Evolutionary conservation across 1,139 yeast species (phyloP), one percentile per base, ranked within the genome.

Genomic region (Scheffersomyces quercinus): DNA sequence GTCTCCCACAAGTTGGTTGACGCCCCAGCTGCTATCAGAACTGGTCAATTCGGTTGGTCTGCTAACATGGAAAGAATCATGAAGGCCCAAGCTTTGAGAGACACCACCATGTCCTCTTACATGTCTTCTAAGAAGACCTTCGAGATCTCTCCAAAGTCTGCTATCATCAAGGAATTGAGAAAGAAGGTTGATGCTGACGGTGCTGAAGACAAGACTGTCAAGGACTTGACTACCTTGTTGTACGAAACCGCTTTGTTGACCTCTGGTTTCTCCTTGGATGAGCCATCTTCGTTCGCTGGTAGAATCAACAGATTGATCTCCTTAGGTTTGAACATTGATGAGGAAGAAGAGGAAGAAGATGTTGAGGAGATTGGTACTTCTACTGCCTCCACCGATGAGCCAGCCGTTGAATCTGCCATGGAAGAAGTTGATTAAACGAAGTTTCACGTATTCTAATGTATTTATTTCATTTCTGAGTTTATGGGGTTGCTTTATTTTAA

Each of bases 61-160:
- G 99, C 99, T 64, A 93, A 93, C 82, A 95, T 95, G 99, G 99
- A 93, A 81, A 93, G 99, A 86, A 93, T 93, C 82, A 95, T 93
- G 99, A 93, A 93, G 83, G 99, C 99, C 53, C 99, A 93, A 82
- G 99, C 99, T 62, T 82, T 93, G 65, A 91, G 99, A 81, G 99
- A 93, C 75, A 88, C 96, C 60, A 83, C 96, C 60, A 93, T 95
- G 99, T 90, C 98, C 41, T 84, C 97, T 52, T 93, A 93, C 95
- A 95, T 93, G 99, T 87, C 99, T 38, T 93, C 99, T 47, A 95
- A 95, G 90, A 93, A 93, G 86, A 93, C 95, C 63, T 89, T 93
- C 65, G 99, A 95, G 81, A 90, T 93, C 63, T 93, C 98, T 65
- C 98, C 99, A 77, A 86, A 82, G 73, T 91, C 98, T 58, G 75